These are phyloP conservation scores for Saccharomyces hybrid DNA, from an alignment of 1,139 yeast genomes.

Conservation along the genomic window DNA sequence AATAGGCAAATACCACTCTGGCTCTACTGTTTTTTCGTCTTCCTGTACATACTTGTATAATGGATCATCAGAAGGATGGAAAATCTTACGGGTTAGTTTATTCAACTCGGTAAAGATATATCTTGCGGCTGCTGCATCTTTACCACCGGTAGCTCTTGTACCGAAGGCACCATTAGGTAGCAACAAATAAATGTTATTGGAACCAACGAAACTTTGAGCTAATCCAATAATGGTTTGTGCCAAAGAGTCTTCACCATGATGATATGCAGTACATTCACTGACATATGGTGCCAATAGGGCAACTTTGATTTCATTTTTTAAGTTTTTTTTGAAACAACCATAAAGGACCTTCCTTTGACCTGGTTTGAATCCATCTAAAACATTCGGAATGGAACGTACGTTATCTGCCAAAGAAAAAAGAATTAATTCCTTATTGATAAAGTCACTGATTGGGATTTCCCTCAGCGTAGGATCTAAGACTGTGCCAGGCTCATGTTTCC, in stretches of 20 bases:
- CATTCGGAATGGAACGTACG: slow-evolving; percentile 88
- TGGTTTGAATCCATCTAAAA: slow-evolving; percentile 93
- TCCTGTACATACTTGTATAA: slow-evolving; percentile 77
- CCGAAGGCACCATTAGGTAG: slow-evolving; percentile 96
- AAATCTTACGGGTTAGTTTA: slow-evolving; percentile 66
- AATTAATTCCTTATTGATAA: slow-evolving; percentile 91
- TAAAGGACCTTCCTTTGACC: slow-evolving; percentile 92
- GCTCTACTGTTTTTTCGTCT: slow-evolving; percentile 92
- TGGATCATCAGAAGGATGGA: slow-evolving; percentile 75
- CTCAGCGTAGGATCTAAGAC: slow-evolving; percentile 74
- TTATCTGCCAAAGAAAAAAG: slow-evolving; percentile 96
- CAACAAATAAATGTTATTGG: slow-evolving; percentile 78
- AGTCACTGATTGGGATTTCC: slow-evolving; percentile 84
- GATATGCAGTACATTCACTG: slow-evolving; percentile 86
- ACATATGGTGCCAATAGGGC: slow-evolving; percentile 89
- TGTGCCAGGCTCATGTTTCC: slow-evolving; percentile 85
- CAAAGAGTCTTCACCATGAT: slow-evolving; percentile 89
- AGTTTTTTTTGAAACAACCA: slow-evolving; percentile 80
- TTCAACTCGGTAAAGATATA: slow-evolving; percentile 85
- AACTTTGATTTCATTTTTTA: slow-evolving; percentile 75
- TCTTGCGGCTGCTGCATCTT: slow-evolving; percentile 96
- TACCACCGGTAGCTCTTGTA: slow-evolving; percentile 95
- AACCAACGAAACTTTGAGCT: slow-evolving; percentile 93
- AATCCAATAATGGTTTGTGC: slow-evolving; percentile 85
- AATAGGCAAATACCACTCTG: slow-evolving; percentile 91